These are phyloP conservation scores for Alternaria novae-zelandiae DNA, from an alignment of 2,329 filamentous ascomycete species.

Conservation along the genomic window DNA sequence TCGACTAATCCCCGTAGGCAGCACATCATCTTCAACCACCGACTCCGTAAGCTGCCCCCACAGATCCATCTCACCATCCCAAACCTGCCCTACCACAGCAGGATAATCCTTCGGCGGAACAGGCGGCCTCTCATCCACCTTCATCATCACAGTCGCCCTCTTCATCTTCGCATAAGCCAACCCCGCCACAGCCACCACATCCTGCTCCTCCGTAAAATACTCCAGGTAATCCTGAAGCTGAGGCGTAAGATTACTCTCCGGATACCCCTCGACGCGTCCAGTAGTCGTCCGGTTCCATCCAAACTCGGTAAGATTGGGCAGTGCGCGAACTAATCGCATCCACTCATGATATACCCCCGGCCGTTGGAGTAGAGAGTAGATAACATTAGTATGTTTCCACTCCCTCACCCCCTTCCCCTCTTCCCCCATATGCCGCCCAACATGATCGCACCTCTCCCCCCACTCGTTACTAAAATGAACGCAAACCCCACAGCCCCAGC, in stretches of 20 bases:
- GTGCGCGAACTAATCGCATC: slow-evolving; percentile 43
- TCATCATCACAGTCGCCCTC: slow-evolving; percentile 5
- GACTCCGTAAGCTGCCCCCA: not conserved
- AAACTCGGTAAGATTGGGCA: slow-evolving; percentile 16
- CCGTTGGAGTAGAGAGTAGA: slow-evolving; percentile 69
- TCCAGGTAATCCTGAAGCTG: slow-evolving; percentile 41
- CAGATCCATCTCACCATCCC: not conserved
- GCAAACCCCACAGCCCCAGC: slow-evolving; percentile 73
- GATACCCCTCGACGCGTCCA: slow-evolving; percentile 39
- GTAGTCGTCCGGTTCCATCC: slow-evolving; percentile 34
- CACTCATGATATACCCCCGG: slow-evolving; percentile 64
- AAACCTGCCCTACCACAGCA: not conserved
- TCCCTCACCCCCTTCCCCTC: slow-evolving; percentile 61
- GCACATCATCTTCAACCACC: not conserved
- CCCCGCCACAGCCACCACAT: slow-evolving; percentile 26
- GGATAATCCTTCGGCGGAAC: slow-evolving; percentile 22
- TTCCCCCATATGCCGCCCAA: slow-evolving; percentile 67
- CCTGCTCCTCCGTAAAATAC: slow-evolving; percentile 25
- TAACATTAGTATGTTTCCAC: slow-evolving; percentile 70
- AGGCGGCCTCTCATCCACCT: not conserved
- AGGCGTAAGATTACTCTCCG: slow-evolving; percentile 22
- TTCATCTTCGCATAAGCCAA: slow-evolving; percentile 29
- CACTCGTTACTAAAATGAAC: slow-evolving; percentile 66
- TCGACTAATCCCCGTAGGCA: not conserved
- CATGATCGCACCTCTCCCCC: slow-evolving; percentile 69